Percentiles rank a stretch among this genome's conserved stretches.
These are phyloP conservation scores for Wickerhamomyces sp. DNA, from an alignment of 1,139 yeast species.

Conservation along the genomic window DNA sequence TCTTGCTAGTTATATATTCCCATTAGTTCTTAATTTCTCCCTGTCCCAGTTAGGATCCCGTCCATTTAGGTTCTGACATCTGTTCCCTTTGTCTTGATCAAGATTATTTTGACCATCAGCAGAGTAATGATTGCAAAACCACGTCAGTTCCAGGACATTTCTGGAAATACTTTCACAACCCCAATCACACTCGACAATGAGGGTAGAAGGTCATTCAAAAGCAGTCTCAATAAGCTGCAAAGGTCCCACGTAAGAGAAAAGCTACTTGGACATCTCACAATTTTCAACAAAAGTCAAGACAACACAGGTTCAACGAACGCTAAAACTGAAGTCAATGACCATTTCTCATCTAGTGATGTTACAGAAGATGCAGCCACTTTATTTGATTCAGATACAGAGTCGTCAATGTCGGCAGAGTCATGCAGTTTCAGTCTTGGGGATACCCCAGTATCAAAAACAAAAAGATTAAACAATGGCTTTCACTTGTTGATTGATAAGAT, in stretches of 20 bases:
- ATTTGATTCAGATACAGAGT: background rate
- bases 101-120: no score
- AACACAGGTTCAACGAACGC: background rate
- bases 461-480: slow-evolving; percentile 1
- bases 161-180: background rate
- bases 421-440: slow-evolving; percentile 6
- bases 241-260: background rate
- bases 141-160: background rate
- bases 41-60: background rate
- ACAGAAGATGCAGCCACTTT: background rate
- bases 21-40: background rate
- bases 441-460: slow-evolving; percentile 11
- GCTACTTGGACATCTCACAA: background rate
- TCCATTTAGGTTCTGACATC: background rate
- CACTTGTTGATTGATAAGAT: slow-evolving; percentile 9
- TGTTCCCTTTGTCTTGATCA: background rate
- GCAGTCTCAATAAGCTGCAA: background rate
- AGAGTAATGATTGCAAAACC: no score
- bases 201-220: background rate
- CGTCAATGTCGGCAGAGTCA: background rate
- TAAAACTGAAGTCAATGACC: background rate
- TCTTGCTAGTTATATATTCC: background rate
- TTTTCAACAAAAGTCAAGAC: background rate
- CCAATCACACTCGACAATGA: background rate
- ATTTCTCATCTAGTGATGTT: slow-evolving; percentile 1